phyloP scores from a whole-genome alignment of 2,329 filamentous ascomycete genomes.

The Calonectria pseudoturangicola region DNA sequence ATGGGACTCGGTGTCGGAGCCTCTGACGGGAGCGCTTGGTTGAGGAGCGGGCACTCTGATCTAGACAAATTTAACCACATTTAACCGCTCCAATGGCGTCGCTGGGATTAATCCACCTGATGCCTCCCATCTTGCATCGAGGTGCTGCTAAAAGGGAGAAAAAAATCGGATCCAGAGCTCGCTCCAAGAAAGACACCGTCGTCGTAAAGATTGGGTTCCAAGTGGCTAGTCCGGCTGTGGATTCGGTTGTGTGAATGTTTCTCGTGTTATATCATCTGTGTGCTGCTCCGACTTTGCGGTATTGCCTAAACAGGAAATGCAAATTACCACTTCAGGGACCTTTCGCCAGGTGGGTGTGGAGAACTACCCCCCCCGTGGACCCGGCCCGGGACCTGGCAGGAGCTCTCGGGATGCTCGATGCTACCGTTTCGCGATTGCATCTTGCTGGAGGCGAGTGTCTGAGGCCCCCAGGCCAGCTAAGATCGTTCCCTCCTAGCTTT shows the following conservation, averaged over 20 bases:
- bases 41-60: slow-evolving; percentile 9
- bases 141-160: slow-evolving; percentile 8
- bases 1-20: slow-evolving; percentile 30
- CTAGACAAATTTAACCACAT: slow-evolving; percentile 41
- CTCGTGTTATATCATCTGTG: slow-evolving; percentile 16
- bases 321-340: slow-evolving; percentile 7
- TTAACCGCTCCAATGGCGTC: slow-evolving; percentile 44
- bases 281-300: slow-evolving; percentile 6
- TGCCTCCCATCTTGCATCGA: neutral
- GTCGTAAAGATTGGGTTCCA: slow-evolving; percentile 6
- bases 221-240: slow-evolving; percentile 9
- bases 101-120: slow-evolving; percentile 29
- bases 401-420: slow-evolving; percentile 28
- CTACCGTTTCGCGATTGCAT: neutral
- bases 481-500: neutral
- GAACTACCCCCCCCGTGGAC: slow-evolving; percentile 22
- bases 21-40: slow-evolving; percentile 41
- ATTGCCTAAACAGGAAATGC: slow-evolving; percentile 31
- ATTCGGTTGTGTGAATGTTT: slow-evolving; percentile 18
- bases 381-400: slow-evolving; percentile 33
- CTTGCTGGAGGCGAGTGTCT: neutral
- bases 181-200: neutral
- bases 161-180: neutral
- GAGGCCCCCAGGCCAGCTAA: neutral
- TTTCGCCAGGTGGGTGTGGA: slow-evolving; percentile 34